Conservation (phyloP, 306 rosid genomes). For the Castanea crenata region DNA sequence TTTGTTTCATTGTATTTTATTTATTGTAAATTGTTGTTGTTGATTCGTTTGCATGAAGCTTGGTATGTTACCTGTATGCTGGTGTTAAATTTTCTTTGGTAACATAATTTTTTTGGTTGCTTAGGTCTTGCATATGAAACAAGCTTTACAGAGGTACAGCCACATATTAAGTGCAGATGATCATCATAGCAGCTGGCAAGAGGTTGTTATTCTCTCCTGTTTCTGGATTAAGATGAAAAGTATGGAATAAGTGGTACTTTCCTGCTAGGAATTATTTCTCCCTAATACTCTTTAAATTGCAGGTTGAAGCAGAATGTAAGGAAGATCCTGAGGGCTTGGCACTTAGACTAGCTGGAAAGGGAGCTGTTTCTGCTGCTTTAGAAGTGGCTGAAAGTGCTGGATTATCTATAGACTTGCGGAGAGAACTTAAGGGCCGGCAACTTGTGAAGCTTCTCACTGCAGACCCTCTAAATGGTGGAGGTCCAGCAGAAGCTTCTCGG, state of each 20-base stretch:
- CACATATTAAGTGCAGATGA: constrained; percentile 89
- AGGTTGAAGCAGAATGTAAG: constrained; percentile 98
- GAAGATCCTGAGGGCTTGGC: constrained; percentile 99
- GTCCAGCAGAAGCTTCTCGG: constrained; percentile 99
- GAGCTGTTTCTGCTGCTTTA: constrained; percentile 97
- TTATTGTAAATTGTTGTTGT: constrained; percentile 1
- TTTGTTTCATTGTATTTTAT: constrained; percentile 20
- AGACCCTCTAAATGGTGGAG: constrained; percentile 97
- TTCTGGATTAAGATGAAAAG: constrained; percentile 17
- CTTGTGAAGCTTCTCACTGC: constrained; percentile 99
- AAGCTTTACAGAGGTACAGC: constrained; percentile 89
- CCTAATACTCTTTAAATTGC: constrained; percentile 22
- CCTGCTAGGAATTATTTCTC: constrained; percentile 5
- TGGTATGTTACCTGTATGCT: neutral
- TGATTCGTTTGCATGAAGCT: constrained; percentile 2
- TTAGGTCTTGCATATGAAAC: constrained; percentile 79
- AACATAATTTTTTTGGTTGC: constrained; percentile 34
- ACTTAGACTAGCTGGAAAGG: constrained; percentile 91
- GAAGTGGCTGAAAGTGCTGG: constrained; percentile 98
- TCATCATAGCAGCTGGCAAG: constrained; percentile 91
- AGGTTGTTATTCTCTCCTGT: constrained; percentile 48
- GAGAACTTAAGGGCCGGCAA: constrained; percentile 96
- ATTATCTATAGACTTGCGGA: constrained; percentile 80
- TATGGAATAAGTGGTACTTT: neutral
- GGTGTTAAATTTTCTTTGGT: constrained; percentile 22